Base-by-base conservation (phyloP, 169 alveolate genomes). In the Plasmodium vivax region DNA sequence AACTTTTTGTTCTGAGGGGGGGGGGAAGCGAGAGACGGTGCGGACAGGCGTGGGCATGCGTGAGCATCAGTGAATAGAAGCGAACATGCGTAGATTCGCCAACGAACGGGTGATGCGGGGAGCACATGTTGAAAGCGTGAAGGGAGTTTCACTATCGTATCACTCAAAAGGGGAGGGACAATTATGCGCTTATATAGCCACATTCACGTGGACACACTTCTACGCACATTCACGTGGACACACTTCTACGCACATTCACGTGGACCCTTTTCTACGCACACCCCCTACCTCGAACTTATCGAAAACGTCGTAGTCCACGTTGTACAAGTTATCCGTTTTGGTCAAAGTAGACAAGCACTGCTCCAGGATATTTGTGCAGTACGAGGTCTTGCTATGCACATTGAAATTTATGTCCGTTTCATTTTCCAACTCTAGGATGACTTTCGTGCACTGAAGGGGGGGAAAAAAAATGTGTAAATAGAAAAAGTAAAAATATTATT, bases 241-340 rank as follows among this genome's bases (percentile, higher is more conserved):
- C 62, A 8, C 19, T 23, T 14, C 12, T 16, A 51, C 62, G 4
- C 3, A 2, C 7, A 2, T 51, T 51, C 12, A 51, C 1, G 4
- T 51, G 23, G 27, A 23, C 27, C 12, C 62, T 7, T 6, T 23
- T 16, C 12, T 16, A 51, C 62, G 62, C 62, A 51, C 9, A 51
- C 16, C 19, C 14, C 58, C 58, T 87, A 87, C 94, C 41, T 91
- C 95, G 54, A 82, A 56, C 68, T 91, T 91, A 23, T 91, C 95
- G 92, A 91, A 82, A 80, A 81, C 38, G 12, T 81, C 92, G n/a
- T 91, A 91, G 62, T 81, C 95, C 23, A 91, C 85, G 81, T 91
- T 91, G 58, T 91, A 91, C 34, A 91, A 74, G 38, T 91, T 91
- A 41, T 91, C 95, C 9, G 77, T 81, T 82, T 91, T 91, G 72